Evolutionary conservation across 495 filamentous ascomycete species (phyloP), one percentile per base, ranked within the genome.

Genomic region (Aspergillus coremiiformis): DNA sequence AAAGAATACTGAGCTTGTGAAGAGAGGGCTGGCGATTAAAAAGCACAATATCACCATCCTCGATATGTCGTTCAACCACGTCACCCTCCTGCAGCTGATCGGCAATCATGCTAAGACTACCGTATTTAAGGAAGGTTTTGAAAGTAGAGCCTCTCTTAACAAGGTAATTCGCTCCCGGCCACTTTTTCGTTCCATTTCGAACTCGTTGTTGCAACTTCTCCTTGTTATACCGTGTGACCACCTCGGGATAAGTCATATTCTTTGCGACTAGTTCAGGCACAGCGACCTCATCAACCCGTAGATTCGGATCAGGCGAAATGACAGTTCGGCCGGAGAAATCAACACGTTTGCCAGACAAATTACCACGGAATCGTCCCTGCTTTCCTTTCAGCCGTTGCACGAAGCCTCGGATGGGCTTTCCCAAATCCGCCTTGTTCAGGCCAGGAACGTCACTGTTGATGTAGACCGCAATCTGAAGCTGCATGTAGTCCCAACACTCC

Each of bases 1-100:
- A 88, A 63, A 98, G 87, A 66, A 98, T 97, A 79, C 87, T 93
- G 52, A 98, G 84, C 62, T 97, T 98, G 78, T 98, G 93, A 17
- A 98, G 81, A 0, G 94, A 97, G 0, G 93, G 93, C 68, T 98
- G 93, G 44, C 93, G 89, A 64, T 98, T 98, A 78, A 97, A 98
- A 1, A 98, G 82, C 6, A 96, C 93, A 54, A 98, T 88, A 69
- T 98, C 93, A 49, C 89, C 86, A 66, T 98, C 94, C 59, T 95
- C 89, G 17, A 98, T 78, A 71, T 98, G 94, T 24, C 93, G 84
- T 59, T 97, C 90, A 4, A 98, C 91, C 11, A 90, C 70, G 71
- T 97, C 94, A 9, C 93, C 93, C 58, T 86, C 78, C 44, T 83
- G 73, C 19, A 97, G 77, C 27, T 85, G 74, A 17, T 81, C 78